Base-by-base conservation (phyloP, 768 basidiomycete genomes). In the Lentinus brumalis region DNA sequence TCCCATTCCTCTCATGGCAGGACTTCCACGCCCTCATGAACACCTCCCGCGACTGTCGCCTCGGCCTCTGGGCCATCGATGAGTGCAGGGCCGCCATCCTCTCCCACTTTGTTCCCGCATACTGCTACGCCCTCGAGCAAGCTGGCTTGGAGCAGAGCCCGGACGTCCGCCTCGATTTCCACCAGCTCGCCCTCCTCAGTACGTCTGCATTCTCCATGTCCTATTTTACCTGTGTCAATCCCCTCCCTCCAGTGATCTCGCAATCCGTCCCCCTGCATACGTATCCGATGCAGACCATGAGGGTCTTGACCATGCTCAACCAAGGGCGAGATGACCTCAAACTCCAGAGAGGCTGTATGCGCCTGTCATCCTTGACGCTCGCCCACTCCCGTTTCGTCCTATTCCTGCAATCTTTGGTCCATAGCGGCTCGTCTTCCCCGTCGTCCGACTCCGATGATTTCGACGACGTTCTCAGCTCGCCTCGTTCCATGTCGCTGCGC, bases 301-400 rank as follows among this genome's bases (percentile, higher is more conserved):
- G 80, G 21, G 67, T 77, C n/a, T 73, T 89, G 40, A 50, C 44
- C 14, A 42, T 58, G 11, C 52, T 57, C 14, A 7, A 57, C 1
- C 59, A 81, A 81, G 14, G 72, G 75, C 5, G 47, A 29, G 44
- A 60, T 60, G 77, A 3, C 59, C 67, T 50, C 71, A 76, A 29
- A 70, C 73, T 38, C 63, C 64, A 41, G 56, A 61, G 12, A 72
- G 77, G 60, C 73, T 78, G 62, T 64, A 65, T 49, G 64, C 77
- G 76, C 42, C 75, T 86, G n/a, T 73, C 77, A 35, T 71, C 78
- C 3, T 73, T 89, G 9, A 75, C 84, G 2, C 81, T 81, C 26
- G 83, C 87, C 3, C 89, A 93, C 68, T 88, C 91, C 14, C 84
- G 90, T 10, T 85, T 90, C 65, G 86, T 91, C 21, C 81, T 93